Conservation (phyloP, 371 early-diverging fungal species). For the Umbelopsis sp. region DNA sequence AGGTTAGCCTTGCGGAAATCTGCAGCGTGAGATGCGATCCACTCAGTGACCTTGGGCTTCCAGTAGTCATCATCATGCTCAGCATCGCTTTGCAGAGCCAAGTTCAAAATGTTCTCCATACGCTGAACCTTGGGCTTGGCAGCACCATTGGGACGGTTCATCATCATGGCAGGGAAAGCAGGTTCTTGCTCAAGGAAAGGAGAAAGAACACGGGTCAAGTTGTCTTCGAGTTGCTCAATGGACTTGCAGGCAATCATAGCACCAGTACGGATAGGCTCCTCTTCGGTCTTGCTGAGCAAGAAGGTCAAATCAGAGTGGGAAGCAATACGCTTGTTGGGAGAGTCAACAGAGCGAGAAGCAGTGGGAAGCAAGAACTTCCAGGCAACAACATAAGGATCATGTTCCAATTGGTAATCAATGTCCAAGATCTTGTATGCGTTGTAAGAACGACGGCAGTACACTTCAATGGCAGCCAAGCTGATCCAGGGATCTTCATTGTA, state of each 20-base stretch:
- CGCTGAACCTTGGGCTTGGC: slow-evolving; percentile 31
- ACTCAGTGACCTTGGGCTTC: slow-evolving; percentile 61
- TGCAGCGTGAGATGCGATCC: slow-evolving; percentile 57
- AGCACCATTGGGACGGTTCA: slow-evolving; percentile 23
- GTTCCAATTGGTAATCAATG: slow-evolving; percentile 77
- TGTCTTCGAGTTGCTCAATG: slow-evolving; percentile 53
- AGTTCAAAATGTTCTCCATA: slow-evolving; percentile 82
- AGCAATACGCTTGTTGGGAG: slow-evolving; percentile 73
- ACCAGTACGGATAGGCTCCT: slow-evolving; percentile 71
- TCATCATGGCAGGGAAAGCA: slow-evolving; percentile 38
- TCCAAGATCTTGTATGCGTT: slow-evolving; percentile 92
- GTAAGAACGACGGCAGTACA: slow-evolving; percentile 95
- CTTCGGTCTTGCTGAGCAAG: slow-evolving; percentile 66
- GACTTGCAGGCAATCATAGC: slow-evolving; percentile 67
- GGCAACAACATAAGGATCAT: slow-evolving; percentile 71
- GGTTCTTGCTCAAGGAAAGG: slow-evolving; percentile 54
- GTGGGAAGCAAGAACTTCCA: slow-evolving; percentile 83
- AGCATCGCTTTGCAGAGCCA: slow-evolving; percentile 66
- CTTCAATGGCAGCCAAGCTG: slow-evolving; percentile 90
- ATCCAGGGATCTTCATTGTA: slow-evolving; percentile 81
- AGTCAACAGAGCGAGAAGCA: slow-evolving; percentile 43
- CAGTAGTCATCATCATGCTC: slow-evolving; percentile 64
- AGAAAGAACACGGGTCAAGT: slow-evolving; percentile 57
- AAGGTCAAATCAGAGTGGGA: slow-evolving; percentile 74
- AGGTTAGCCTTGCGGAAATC: slow-evolving; percentile 77